Evolutionary conservation across 768 basidiomycete species (phyloP), one percentile per base, ranked within the genome.

Genomic region (Candolleomyces aberdarensis): DNA sequence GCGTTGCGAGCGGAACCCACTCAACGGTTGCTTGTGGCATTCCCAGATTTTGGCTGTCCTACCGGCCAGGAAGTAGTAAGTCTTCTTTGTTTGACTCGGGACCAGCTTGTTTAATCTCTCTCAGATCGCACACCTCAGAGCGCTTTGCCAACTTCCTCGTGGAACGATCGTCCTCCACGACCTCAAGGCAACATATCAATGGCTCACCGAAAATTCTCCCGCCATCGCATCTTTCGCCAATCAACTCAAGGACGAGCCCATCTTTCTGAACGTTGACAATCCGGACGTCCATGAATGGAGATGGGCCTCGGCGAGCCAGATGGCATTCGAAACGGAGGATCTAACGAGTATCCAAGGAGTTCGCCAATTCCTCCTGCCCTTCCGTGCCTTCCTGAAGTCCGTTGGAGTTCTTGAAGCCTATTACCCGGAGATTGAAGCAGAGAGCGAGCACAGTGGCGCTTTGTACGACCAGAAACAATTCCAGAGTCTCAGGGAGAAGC

Each of bases 181-280:
- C 50, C 56, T 71, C 29, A 63, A 64, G 32, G 63, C 63, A 11
- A 71, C 70, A 0, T 71, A 71, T 31, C 52, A 61, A 43, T 71
- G 68, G 68, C 63, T 71, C 22, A 61, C 67, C 31, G 56, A 64
- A 1, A 52, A 67, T 31, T 15, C 47, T 9, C 22, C 40, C 6
- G 52, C 43, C 5, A 26, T 50, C 9, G 48, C 43, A 39, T 22
- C n/a, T 10, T 15, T 49, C 9, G 19, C 57, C 3, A 36, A 22
- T 13, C 15, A 51, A 0, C 8, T 64, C 15, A 50, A 22, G 40
- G 54, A 59, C 8, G 58, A 59, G 40, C 29, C 15, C 5, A 32
- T 64, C 11, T 64, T 61, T 29, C 41, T 64, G 53, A 64, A 64
- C 26, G 63, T 64, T 17, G 48, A 64, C 14, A 40, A 59, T 47